phyloP scores from a whole-genome alignment of 148 eudicot genomes.

The Beta vulgaris region DNA sequence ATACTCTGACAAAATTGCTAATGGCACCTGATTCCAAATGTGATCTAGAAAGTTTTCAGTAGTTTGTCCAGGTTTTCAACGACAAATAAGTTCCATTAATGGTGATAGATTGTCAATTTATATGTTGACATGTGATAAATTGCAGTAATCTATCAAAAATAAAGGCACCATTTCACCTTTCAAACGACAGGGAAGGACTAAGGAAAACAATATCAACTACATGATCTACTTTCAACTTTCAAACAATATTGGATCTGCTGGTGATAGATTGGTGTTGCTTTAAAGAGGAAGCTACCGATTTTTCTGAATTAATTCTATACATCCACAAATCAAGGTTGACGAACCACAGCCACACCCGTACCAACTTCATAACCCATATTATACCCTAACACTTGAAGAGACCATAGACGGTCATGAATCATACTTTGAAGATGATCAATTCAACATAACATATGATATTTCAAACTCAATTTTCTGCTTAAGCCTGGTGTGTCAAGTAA shows the following conservation, averaged over 20 bases:
- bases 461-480: background rate
- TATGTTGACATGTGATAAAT: too few relatives aligned
- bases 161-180: background rate
- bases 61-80: background rate
- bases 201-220: background rate
- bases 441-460: background rate
- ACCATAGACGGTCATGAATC: background rate
- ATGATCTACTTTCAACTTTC: background rate
- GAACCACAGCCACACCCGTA: background rate
- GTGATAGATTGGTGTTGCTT: background rate
- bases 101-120: background rate
- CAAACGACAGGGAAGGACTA: too few relatives aligned
- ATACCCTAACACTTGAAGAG: too few relatives aligned
- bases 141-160: background rate
- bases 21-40: background rate
- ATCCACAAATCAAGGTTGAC: background rate
- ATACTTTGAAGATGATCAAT: background rate
- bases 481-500: background rate
- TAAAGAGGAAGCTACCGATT: background rate
- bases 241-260: background rate
- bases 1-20: background rate
- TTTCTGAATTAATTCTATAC: background rate
- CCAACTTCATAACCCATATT: background rate
- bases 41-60: background rate
- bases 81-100: background rate